phyloP scores from a whole-genome alignment of 2,329 filamentous ascomycete species.

The Phialophora tarda region DNA sequence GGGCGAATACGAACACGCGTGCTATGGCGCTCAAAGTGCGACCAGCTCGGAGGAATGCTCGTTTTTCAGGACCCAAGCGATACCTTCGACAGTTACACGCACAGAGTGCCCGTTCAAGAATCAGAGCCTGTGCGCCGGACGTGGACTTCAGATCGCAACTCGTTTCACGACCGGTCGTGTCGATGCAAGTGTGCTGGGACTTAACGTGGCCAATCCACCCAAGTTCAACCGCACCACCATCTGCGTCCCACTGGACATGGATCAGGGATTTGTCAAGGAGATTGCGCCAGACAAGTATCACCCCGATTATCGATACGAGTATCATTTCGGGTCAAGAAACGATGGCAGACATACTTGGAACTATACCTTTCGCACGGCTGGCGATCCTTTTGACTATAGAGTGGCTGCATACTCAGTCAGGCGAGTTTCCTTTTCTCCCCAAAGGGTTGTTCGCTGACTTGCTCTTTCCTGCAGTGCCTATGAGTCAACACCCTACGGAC shows the following conservation, averaged over 20 bases:
- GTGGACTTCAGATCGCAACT: slow-evolving; percentile 6
- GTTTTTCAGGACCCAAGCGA: slow-evolving; percentile 7
- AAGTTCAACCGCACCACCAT: slow-evolving; percentile 18
- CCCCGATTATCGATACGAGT: background rate
- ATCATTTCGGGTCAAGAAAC: no score
- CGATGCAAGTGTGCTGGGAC: slow-evolving; percentile 13
- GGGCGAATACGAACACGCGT: slow-evolving; percentile 16
- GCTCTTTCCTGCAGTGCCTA: no score
- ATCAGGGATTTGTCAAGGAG: slow-evolving; percentile 6
- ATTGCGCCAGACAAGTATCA: background rate
- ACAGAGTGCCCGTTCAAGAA: slow-evolving; percentile 7
- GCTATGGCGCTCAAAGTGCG: slow-evolving; percentile 6
- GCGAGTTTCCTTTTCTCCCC: no score
- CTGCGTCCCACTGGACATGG: slow-evolving; percentile 18
- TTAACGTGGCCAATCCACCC: slow-evolving; percentile 9
- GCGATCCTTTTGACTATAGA: no score
- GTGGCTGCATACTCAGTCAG: no score
- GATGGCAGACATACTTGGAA: no score
- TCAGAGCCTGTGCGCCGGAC: slow-evolving; percentile 2
- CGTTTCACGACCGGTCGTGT: slow-evolving; percentile 18
- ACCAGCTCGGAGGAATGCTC: slow-evolving; percentile 6
- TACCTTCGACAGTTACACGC: slow-evolving; percentile 3
- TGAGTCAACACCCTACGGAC: no score
- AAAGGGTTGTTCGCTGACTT: no score
- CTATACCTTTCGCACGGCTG: no score